Base-by-base conservation (phyloP, 495 filamentous ascomycete genomes). In the Penicillium bovifimosum region DNA sequence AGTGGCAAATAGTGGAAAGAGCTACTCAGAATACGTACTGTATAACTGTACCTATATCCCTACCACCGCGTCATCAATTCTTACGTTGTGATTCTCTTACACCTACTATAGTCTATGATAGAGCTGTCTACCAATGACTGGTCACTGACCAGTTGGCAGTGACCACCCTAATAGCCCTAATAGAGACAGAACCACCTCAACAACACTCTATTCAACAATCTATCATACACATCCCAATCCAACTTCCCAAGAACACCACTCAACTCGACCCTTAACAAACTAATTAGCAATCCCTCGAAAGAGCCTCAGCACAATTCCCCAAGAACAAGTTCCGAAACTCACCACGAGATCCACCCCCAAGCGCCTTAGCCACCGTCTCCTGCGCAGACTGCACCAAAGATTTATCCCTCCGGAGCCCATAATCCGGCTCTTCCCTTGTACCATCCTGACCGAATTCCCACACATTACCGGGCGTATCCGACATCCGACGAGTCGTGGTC, bases 341-440 rank as follows among this genome's bases (percentile, higher is more conserved):
- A 61, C 63, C 63, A 26, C 54, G 55, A n/a, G 61, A 62, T 9
- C 60, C 55, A 17, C 65, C 62, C 1, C 63, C 65, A 14, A 68
- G 46, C 11, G 63, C 65, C 54, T 66, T 64, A 1, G 60, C 59
- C 9, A 64, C 64, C 10, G 48, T 52, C 35, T 66, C 63, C 36
- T 61, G 58, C 31, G 59, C 61, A 14, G 49, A 50, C 28, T 56
- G 51, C 48, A 61, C 17, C n/a, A 60, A 28, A 9, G 56, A 47
- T 49, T 58, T 58, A 9, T 35, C 35, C 42, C 36, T 42, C 24
- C 52, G 11, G 28, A 45, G 20, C 9, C 35, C 39, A 18, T 35
- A 27, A 13, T 48, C 47, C 13, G 39, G 18, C 24, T 40, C 50
- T 32, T 45, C 42, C 50, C 39, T 53, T 16, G 38, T 4, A 14